These are phyloP conservation scores for Leptodermis oblonga DNA, from an alignment of 257 asterid genomes.

Conservation along the genomic window DNA sequence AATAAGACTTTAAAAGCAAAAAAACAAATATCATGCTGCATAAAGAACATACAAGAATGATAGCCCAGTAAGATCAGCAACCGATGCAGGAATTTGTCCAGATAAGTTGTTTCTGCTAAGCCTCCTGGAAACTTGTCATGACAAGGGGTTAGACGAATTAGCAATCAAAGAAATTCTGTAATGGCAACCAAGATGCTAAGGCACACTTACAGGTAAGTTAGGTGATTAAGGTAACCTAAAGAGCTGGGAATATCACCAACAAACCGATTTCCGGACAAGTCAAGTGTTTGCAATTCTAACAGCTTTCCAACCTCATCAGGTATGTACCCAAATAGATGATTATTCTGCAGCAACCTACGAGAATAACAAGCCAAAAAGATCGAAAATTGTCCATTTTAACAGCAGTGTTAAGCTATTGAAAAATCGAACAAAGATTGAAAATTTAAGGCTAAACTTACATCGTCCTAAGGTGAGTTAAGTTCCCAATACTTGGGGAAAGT, in stretches of 20 bases:
- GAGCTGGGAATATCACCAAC: conserved; percentile 74
- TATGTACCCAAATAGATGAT: conserved; percentile 54
- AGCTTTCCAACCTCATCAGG: conserved; percentile 83
- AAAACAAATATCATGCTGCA: conserved; percentile 15
- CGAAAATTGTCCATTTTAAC: background rate
- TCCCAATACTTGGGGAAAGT: conserved; percentile 78
- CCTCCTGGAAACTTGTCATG: conserved; percentile 48
- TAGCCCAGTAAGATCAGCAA: conserved; percentile 79
- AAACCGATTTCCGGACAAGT: conserved; percentile 78
- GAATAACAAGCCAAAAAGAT: conserved; percentile 2
- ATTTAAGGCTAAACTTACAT: conserved; percentile 44
- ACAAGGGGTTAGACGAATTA: conserved; percentile 14
- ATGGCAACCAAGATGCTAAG: conserved; percentile 6
- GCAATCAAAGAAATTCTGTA: conserved; percentile 12
- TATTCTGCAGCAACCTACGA: conserved; percentile 72
- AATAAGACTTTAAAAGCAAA: background rate
- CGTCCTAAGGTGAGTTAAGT: conserved; percentile 66
- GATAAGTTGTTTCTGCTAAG: conserved; percentile 77
- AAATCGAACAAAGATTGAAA: background rate
- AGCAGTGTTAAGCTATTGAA: background rate
- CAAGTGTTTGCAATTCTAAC: conserved; percentile 63
- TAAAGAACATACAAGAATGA: conserved; percentile 76
- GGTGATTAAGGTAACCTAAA: conserved; percentile 50
- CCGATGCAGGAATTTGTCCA: conserved; percentile 66
- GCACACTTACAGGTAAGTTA: conserved; percentile 70